Base-by-base conservation (phyloP, 805 yeast species). In the Saccharomyces mikatae region DNA sequence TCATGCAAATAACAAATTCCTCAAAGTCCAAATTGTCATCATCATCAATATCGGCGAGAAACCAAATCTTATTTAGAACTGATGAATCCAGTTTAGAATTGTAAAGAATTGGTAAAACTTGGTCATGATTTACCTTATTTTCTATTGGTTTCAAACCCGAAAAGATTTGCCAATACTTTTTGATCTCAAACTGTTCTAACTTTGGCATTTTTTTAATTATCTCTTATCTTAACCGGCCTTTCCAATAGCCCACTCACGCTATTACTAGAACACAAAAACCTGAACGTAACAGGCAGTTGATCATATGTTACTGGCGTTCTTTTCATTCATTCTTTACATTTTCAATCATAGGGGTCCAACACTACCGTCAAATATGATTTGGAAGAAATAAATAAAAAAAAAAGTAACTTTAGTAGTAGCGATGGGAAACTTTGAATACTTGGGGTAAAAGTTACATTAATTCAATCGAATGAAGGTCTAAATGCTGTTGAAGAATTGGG, bases 141-240 rank as follows among this genome's bases (percentile, higher is more conserved):
- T 82, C 80, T 36, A 73, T 82, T 0, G 99, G 99, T 59, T 82
- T 81, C 63, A 94, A 80, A 13, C 97, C 96, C 59, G 86, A 83
- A 76, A 94, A 94, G 49, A 94, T 91, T 71, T 94, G 96, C 99
- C 99, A 94, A 77, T 90, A 94, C 74, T 92, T 92, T 66, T 90
- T 87, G 63, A 91, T 90, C 72, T 94, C 99, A 87, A 96, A 90
- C 62, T 90, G 94, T 70, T 89, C 96, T 57, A 90, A 73, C 58
- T 87, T 83, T 27, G 92, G 90, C 76, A 71, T 71, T 22, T n/a
- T 54, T 28, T 22, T 22, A 22, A 13, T 41, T 28, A 5, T 30
- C 17, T 17, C 41, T 22, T 48, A 13, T 47, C n/a, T 46, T 50
- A 41, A 41, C 26, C 21, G 48, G 44, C 44, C 24, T 36, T 36